Conservation (phyloP, 495 filamentous ascomycete genomes). For the Chaetomium tenue region DNA sequence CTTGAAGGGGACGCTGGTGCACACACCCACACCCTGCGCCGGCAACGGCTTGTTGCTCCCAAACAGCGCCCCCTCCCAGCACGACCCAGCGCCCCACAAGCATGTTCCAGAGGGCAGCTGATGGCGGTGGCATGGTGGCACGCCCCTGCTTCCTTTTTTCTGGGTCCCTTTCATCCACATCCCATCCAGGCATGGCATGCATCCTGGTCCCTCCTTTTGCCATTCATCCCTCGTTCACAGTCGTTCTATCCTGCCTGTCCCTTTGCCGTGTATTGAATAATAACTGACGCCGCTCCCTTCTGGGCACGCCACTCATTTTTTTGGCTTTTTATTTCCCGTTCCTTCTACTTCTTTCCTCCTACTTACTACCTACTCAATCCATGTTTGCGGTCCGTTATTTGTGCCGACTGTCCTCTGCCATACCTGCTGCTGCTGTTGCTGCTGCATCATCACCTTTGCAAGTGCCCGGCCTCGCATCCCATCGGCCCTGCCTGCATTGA, state of each 20-base stretch:
- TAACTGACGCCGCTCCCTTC: slow-evolving; percentile 14
- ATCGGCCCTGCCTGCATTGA: not conserved
- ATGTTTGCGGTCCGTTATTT: not conserved
- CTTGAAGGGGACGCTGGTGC: no score
- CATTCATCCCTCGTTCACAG: slow-evolving; percentile 16
- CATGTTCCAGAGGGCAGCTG: slow-evolving; percentile 1
- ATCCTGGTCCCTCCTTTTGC: slow-evolving; percentile 6
- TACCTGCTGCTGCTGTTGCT: not conserved
- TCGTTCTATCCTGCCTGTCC: not conserved
- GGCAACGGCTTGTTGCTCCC: not conserved
- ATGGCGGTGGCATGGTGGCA: slow-evolving; percentile 2
- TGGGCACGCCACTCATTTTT: slow-evolving; percentile 14
- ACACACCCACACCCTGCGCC: not conserved
- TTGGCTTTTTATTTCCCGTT: slow-evolving; percentile 10
- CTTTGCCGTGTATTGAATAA: slow-evolving; percentile 12
- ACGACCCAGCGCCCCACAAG: not conserved
- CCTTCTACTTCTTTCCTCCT: not conserved
- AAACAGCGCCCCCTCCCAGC: not conserved
- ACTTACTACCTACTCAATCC: not conserved
- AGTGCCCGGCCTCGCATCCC: not conserved
- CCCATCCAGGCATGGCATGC: not conserved
- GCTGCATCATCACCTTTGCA: not conserved
- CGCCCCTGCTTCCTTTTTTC: slow-evolving; percentile 14
- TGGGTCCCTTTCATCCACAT: slow-evolving; percentile 6
- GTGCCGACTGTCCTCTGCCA: not conserved